Percentiles rank a stretch among this genome's conserved stretches.
phyloP scores from a whole-genome alignment of 257 asterid species.

The Buddleja alternifolia region DNA sequence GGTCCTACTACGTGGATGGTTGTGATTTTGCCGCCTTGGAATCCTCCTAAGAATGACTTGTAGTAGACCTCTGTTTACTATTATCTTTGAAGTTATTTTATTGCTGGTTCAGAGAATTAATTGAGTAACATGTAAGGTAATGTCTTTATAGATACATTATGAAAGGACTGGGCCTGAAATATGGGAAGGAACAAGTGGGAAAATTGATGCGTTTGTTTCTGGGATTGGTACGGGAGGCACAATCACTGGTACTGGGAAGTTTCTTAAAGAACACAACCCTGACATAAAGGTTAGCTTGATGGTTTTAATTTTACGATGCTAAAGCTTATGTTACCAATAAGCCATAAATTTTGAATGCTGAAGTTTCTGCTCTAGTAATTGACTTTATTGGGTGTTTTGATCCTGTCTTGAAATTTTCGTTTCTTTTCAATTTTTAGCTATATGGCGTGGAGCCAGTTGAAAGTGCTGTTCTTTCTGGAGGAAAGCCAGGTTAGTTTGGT shows the following conservation, averaged over 20 bases:
- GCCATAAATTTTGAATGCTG: background rate
- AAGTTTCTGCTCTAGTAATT: conserved; percentile 3
- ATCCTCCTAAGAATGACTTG: no score
- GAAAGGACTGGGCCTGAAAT: conserved; percentile 90
- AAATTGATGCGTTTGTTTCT: conserved; percentile 55
- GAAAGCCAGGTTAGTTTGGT: conserved; percentile 52
- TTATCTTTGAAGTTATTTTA: background rate
- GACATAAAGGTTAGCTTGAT: conserved; percentile 37
- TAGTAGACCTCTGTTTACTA: no score
- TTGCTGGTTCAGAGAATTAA: background rate
- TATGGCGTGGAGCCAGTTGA: conserved; percentile 38
- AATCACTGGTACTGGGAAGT: conserved; percentile 69
- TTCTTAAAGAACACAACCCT: conserved; percentile 66
- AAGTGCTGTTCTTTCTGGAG: conserved; percentile 38
- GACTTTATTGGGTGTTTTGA: background rate
- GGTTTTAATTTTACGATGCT: background rate
- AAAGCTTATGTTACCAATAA: background rate
- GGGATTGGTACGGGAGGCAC: conserved; percentile 89
- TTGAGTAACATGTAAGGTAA: background rate
- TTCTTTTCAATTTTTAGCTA: conserved; percentile 29
- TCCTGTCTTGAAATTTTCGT: background rate
- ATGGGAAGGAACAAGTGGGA: conserved; percentile 67
- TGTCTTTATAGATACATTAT: conserved; percentile 60
- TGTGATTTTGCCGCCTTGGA: no score
- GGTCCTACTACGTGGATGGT: no score